These are phyloP conservation scores for Phyllosticta paracitricarpa DNA, from an alignment of 2,329 filamentous ascomycete genomes.

Conservation along the genomic window DNA sequence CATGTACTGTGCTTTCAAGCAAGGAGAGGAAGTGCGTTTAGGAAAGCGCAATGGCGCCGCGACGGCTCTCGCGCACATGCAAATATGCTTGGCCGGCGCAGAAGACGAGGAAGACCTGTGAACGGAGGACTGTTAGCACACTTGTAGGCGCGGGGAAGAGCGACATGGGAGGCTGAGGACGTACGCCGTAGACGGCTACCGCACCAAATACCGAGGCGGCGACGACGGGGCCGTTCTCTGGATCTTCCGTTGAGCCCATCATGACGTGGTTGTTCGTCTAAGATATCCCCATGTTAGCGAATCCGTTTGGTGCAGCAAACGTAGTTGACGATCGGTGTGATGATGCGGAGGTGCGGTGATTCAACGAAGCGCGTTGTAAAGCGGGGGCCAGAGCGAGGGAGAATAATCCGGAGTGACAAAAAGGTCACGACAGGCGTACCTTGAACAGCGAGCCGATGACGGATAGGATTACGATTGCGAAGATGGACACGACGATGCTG, in stretches of 20 bases:
- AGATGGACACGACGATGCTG: conserved; percentile 61
- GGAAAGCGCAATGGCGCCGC: conserved; percentile 71
- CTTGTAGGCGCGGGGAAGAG: background rate
- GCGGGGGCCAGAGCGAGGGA: background rate
- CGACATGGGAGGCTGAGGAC: conserved; percentile 27
- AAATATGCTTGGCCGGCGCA: conserved; percentile 83
- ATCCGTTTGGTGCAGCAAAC: background rate
- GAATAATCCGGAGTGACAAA: background rate
- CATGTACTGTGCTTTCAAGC: background rate
- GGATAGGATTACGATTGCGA: conserved; percentile 56
- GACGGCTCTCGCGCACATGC: conserved; percentile 70
- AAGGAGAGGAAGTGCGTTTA: conserved; percentile 17
- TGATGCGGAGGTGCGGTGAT: background rate
- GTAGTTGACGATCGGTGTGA: background rate
- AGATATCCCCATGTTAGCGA: conserved; percentile 15
- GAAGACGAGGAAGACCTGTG: conserved; percentile 78
- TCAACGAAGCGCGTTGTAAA: background rate
- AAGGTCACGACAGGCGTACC: conserved; percentile 28
- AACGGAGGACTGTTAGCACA: background rate
- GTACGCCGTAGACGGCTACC: conserved; percentile 79
- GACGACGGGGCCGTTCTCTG: conserved; percentile 64
- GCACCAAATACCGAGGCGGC: conserved; percentile 79
- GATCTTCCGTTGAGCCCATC: conserved; percentile 62
- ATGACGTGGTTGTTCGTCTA: conserved; percentile 68
- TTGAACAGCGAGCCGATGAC: conserved; percentile 64